Conservation (phyloP, 331 rosid species). For the Phaseolus coccineus region DNA sequence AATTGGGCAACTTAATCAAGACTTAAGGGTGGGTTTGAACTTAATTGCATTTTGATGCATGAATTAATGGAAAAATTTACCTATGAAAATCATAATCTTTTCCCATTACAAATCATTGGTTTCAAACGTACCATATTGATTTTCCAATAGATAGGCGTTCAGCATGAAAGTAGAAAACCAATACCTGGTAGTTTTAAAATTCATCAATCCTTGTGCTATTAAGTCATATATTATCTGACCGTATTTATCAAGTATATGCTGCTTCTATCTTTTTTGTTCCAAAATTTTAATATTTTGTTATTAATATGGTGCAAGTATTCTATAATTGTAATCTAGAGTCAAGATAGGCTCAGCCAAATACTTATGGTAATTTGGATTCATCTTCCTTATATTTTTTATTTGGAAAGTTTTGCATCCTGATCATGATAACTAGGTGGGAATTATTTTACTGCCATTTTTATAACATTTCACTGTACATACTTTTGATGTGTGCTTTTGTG, state of each 20-base stretch:
- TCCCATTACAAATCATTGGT: background rate
- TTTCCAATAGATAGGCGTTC: background rate
- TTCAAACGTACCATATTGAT: background rate
- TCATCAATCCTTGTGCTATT: background rate
- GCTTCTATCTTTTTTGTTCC: background rate
- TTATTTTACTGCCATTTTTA: slow-evolving; percentile 9
- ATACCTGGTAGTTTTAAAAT: background rate
- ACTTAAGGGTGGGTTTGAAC: background rate
- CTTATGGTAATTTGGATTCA: background rate
- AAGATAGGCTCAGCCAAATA: background rate
- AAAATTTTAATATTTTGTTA: background rate
- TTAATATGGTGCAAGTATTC: background rate
- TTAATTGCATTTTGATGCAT: background rate
- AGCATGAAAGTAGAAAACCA: slow-evolving; percentile 3
- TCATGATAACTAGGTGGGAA: slow-evolving; percentile 1
- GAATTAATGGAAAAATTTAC: background rate
- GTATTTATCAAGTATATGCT: background rate
- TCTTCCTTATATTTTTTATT: background rate
- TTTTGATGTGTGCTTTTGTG: slow-evolving; percentile 11
- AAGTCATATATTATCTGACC: background rate
- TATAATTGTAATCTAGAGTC: background rate
- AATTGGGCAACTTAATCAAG: background rate
- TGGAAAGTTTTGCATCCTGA: background rate
- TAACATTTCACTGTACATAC: background rate
- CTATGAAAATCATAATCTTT: background rate